Evolutionary conservation across 805 yeast species (phyloP), one percentile per base, ranked within the genome.

Genomic region (Candida nanaspora): DNA sequence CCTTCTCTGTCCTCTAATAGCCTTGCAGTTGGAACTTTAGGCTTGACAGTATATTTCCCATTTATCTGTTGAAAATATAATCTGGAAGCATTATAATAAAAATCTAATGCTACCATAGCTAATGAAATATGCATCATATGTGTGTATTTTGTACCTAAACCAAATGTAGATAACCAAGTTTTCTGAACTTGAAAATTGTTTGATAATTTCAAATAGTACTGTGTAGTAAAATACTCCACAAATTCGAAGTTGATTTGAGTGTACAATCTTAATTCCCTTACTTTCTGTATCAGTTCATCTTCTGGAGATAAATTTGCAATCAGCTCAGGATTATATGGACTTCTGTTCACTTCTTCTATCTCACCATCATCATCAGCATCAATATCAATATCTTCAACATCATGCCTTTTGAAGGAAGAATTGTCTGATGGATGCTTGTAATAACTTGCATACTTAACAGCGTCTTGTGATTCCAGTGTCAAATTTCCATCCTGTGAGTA

Each of bases 51-150:
- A 10, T 37, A 10, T 19, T 32, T 23, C 13, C 20, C 15, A 18
- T 31, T 16, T n/a, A 15, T 26, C 14, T 38, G 33, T 14, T 32
- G 39, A 21, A 38, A 19, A 19, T 39, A 41, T 20, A 42, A 2
- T 23, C 35, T 32, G 13, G 37, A 35, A 16, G 39, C 40, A 30
- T 44, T 44, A 29, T 47, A 43, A 38, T 51, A 51, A 19, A 51
- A 41, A 15, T 45, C 41, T 19, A 49, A 22, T 3, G 44, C 38
- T 4, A 44, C 29, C 22, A 51, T n/a, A 3, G 53, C 47, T 14
- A 29, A 10, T 9, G 39, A 41, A 15, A 44, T 38, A 28, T 44
- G 47, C 19, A 44, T 22, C 26, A 44, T 27, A 37, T 44, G 47
- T 11, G 34, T 36, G 20, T 41, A 37, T n/a, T 28, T 32, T 18